Evolutionary conservation across 768 basidiomycete species (phyloP).

Genomic region (Myochromella boudieri): DNA sequence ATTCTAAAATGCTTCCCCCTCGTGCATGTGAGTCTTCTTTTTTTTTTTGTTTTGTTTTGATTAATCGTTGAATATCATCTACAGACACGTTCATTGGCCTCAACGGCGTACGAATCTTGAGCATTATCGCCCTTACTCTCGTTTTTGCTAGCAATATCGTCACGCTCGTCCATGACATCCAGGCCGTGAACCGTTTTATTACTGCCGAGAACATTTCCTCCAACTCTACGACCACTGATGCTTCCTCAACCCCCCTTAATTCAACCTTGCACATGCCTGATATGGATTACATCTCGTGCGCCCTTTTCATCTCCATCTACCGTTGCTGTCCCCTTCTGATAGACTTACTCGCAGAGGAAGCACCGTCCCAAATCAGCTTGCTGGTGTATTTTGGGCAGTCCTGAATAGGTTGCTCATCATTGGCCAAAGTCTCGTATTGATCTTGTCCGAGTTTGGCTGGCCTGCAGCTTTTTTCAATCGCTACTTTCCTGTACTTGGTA

Average conservation of each 20-base stretch:
- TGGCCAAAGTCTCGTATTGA: slow-evolving; percentile 76
- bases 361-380: slow-evolving; percentile 89
- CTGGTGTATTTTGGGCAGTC: slow-evolving; percentile 90
- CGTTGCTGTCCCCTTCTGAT: slow-evolving; percentile 4
- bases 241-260: slow-evolving; percentile 5
- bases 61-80: neutral
- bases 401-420: slow-evolving; percentile 86
- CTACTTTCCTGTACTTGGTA: slow-evolving; percentile 86
- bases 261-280: slow-evolving; percentile 36
- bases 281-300: slow-evolving; percentile 80
- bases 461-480: slow-evolving; percentile 76
- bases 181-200: slow-evolving; percentile 70
- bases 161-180: slow-evolving; percentile 68
- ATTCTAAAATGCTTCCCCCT: slow-evolving; percentile 19
- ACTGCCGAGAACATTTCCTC: slow-evolving; percentile 33
- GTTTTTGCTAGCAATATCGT: slow-evolving; percentile 81
- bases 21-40: slow-evolving; percentile 21
- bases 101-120: slow-evolving; percentile 75
- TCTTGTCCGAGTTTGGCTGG: slow-evolving; percentile 84
- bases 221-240: slow-evolving; percentile 22
- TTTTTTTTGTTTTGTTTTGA: neutral
- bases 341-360: slow-evolving; percentile 44
- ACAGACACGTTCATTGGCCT: slow-evolving; percentile 71
- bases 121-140: slow-evolving; percentile 75
- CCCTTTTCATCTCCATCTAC: slow-evolving; percentile 14